Evolutionary conservation across 352 stramenopile genomes (phyloP), one percentile per base, ranked within the genome.

Genomic region (Pythium coloratum): DNA sequence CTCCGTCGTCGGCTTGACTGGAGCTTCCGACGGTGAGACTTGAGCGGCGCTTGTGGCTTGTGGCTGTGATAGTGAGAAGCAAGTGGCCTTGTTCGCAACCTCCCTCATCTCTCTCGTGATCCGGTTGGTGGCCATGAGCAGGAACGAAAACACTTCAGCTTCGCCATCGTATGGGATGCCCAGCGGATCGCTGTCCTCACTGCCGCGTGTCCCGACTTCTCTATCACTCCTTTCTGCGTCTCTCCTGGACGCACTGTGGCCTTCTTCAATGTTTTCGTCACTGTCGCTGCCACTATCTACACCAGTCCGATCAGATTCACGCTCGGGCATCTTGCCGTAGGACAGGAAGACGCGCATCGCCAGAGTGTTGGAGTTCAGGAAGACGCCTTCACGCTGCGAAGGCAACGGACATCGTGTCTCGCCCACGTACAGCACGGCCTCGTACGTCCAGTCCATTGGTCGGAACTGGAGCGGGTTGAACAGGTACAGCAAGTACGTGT

Each of bases 401-500:
- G 88, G 88, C 36, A 94, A 63, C 33, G 69, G 51, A 66, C 87
- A 88, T 24, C 64, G 71, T 14, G 46, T 60, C 10, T 76, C 71
- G 34, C 87, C 85, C 26, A 95, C 74, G 66, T 84, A 75, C 34
- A 95, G 44, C 24, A 85, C 70, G 0, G 84, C 82, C 33, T 88
- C 72, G 67, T 91, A 95, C 7, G 79, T 91, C 86, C 86, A 95
- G 64, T 95, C 86, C 49, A 94, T 75, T 10, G 88, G 88, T 3
- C 84, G 86, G 63, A 91, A 95, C 59, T 82, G 70, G 42, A 92
- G 72, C 49, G 88, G 85, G 57, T 95, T 95, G 76, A 95, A 95
- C 36, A 95, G 62, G 34, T 95, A 94, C n/a, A 95, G 70, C 67
- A 95, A 70, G 71, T 94, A 95, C 64, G 88, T 88, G 65, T 94